Conservation (phyloP, 192 early-diverging fungal genomes). For the Linnemannia exigua region DNA sequence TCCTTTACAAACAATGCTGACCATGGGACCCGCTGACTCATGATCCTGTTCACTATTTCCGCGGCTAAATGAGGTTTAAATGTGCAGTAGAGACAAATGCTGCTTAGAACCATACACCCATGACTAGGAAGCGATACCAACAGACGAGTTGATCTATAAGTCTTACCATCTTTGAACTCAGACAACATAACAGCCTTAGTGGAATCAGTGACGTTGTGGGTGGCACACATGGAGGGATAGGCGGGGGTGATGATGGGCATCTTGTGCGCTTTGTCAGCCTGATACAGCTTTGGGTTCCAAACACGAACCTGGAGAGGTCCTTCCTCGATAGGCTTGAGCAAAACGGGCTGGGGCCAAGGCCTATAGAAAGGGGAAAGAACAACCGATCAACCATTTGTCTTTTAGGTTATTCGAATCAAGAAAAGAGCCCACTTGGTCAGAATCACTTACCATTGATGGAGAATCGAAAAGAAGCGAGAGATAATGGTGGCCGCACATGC, state of each 20-base stretch:
- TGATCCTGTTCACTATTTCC: constrained; percentile 81
- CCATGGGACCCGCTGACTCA: constrained; percentile 85
- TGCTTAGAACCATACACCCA: background rate
- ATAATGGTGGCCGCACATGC: constrained; percentile 91
- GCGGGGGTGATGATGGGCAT: constrained; percentile 99
- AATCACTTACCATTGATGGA: constrained; percentile 79
- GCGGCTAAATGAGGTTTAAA: constrained; percentile 60
- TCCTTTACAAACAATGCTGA: constrained; percentile 87
- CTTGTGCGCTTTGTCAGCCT: constrained; percentile 82
- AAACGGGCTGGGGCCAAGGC: constrained; percentile 94
- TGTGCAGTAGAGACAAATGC: background rate
- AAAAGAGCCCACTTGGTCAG: background rate
- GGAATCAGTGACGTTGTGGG: constrained; percentile 94
- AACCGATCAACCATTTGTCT: background rate
- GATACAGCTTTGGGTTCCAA: constrained; percentile 96
- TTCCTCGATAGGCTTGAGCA: constrained; percentile 89
- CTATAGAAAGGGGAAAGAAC: constrained; percentile 50
- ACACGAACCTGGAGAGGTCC: constrained; percentile 89
- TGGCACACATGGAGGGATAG: constrained; percentile 98
- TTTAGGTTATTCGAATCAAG: background rate
- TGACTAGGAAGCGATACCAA: background rate
- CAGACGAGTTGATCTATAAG: background rate
- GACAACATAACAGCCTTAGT: constrained; percentile 86
- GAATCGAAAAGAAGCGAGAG: constrained; percentile 89
- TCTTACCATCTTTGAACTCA: constrained; percentile 81